Evolutionary conservation across 345 rosid genomes (phyloP).

Genomic region (Lepidium aucheri): DNA sequence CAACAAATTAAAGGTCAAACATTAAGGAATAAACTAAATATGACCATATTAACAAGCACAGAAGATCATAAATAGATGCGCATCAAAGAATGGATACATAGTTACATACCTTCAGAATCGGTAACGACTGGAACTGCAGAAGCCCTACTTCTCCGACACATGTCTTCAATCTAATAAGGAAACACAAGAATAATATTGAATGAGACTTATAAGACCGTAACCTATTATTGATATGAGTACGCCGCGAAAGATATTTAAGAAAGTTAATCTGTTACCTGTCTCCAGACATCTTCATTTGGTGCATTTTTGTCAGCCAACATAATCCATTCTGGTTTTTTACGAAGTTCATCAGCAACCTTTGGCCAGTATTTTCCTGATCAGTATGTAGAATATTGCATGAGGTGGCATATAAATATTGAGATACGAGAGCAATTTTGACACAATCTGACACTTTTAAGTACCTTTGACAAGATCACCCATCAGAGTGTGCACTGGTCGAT

Average conservation of each 20-base stretch:
- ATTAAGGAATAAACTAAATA: not conserved
- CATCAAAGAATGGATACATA: constrained; percentile 16
- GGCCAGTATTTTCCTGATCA: constrained; percentile 82
- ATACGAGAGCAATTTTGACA: not conserved
- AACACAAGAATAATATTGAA: not conserved
- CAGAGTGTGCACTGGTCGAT: constrained; percentile 69
- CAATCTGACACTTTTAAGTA: constrained; percentile 16
- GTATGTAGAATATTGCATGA: not conserved
- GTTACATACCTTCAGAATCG: constrained; percentile 74
- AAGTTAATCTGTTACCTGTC: constrained; percentile 38
- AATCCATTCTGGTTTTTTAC: constrained; percentile 69
- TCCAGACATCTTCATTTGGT: constrained; percentile 99
- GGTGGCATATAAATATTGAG: constrained; percentile 2
- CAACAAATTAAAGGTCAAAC: too few species aligned
- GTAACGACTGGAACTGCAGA: constrained; percentile 85
- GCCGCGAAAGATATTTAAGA: not conserved
- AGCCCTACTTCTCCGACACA: constrained; percentile 65
- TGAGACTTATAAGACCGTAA: not conserved
- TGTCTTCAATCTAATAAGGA: constrained; percentile 62
- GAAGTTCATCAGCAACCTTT: constrained; percentile 65
- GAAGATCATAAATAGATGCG: not conserved
- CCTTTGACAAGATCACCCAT: constrained; percentile 99
- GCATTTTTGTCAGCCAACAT: constrained; percentile 98
- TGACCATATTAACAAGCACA: not conserved
- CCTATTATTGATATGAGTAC: not conserved